Evolutionary conservation across 2,329 filamentous ascomycete genomes (phyloP).

Genomic region (Fusarium sp.): DNA sequence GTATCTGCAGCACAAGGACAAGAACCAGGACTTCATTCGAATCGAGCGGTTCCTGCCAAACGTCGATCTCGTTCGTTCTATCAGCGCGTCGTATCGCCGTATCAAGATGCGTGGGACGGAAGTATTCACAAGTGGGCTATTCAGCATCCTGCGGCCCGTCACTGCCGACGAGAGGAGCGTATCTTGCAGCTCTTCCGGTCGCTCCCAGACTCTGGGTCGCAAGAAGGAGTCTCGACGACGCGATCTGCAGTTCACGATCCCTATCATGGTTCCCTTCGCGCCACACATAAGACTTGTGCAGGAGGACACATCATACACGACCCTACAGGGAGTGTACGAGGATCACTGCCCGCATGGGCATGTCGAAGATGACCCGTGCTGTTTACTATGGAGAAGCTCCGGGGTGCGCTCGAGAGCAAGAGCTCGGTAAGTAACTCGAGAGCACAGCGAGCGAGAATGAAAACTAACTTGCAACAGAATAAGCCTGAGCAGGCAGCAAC

Average conservation of each 20-base stretch:
- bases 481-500: constrained; percentile 76
- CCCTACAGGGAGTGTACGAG: constrained; percentile 94
- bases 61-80: constrained; percentile 90
- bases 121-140: constrained; percentile 97
- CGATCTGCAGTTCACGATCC: constrained; percentile 95
- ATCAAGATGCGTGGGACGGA: constrained; percentile 98
- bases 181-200: constrained; percentile 97
- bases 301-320: constrained; percentile 94
- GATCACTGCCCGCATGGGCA: constrained; percentile 92
- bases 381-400: constrained; percentile 94
- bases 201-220: constrained; percentile 86
- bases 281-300: constrained; percentile 96
- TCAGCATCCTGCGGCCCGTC: constrained; percentile 92
- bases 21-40: constrained; percentile 98
- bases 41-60: constrained; percentile 97
- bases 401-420: constrained; percentile 79
- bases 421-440: constrained; percentile 60
- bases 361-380: constrained; percentile 96
- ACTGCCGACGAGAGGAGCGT: constrained; percentile 93
- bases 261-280: constrained; percentile 93
- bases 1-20: constrained; percentile 96
- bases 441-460: not conserved
- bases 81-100: constrained; percentile 90
- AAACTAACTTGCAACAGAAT: constrained; percentile 60
- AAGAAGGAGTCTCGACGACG: constrained; percentile 95